phyloP scores from a whole-genome alignment of 2,329 filamentous ascomycete species.

The Aspergillus pseudotamarii region DNA sequence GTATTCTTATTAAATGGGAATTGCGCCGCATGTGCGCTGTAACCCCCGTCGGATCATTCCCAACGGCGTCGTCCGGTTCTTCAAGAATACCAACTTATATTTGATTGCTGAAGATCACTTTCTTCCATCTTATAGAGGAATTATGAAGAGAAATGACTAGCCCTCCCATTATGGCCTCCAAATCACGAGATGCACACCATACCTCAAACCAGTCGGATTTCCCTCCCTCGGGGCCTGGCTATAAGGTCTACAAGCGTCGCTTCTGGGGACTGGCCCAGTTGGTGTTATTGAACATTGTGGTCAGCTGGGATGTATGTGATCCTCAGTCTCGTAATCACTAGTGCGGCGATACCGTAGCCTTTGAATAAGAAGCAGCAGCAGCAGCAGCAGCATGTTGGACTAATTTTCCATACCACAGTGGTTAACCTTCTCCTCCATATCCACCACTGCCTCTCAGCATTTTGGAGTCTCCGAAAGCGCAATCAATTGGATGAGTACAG shows the following conservation, averaged over 20 bases:
- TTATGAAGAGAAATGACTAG: neutral
- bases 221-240: conserved; percentile 33
- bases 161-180: neutral
- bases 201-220: conserved; percentile 9
- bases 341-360: neutral
- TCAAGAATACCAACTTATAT: neutral
- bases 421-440: conserved; percentile 88
- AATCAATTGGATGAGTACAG: conserved; percentile 92
- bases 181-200: conserved; percentile 6
- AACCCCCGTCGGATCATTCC: neutral
- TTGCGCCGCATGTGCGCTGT: neutral
- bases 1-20: neutral
- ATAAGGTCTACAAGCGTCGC: conserved; percentile 75
- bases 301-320: conserved; percentile 85
- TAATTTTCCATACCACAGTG: conserved; percentile 58
- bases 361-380: neutral
- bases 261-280: conserved; percentile 87
- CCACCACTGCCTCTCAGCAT: conserved; percentile 71
- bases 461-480: conserved; percentile 73
- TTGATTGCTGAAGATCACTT: neutral
- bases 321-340: neutral
- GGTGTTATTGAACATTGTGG: conserved; percentile 85
- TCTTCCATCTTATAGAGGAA: neutral
- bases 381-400: neutral
- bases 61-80: neutral